Percentiles rank a stretch among this genome's conserved stretches.
These are phyloP conservation scores for Starmera caribaea DNA, from an alignment of 805 yeast species.

Conservation along the genomic window DNA sequence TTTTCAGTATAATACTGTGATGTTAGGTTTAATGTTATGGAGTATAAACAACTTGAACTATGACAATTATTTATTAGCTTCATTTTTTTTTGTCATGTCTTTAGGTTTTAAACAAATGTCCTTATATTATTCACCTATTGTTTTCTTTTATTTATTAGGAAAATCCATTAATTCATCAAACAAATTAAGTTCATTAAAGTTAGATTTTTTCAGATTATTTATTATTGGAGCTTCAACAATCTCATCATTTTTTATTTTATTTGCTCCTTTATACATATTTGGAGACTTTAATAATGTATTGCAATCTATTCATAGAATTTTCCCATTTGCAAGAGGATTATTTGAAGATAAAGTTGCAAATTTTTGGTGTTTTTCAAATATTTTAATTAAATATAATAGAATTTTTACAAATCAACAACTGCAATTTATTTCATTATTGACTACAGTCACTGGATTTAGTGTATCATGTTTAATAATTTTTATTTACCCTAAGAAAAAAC, in stretches of 20 bases:
- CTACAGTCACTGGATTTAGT: conserved; percentile 42
- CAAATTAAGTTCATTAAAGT: conserved; percentile 21
- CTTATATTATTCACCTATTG: conserved; percentile 81
- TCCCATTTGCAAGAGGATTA: conserved; percentile 88
- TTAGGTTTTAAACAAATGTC: conserved; percentile 93
- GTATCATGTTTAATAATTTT: conserved; percentile 49
- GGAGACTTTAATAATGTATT: conserved; percentile 29
- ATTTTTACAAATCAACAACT: conserved; percentile 47
- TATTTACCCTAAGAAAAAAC: conserved; percentile 38
- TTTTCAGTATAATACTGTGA: conserved; percentile 89
- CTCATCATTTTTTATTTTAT: conserved; percentile 36
- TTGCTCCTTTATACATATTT: conserved; percentile 50
- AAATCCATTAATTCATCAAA: conserved; percentile 20
- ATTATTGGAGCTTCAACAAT: conserved; percentile 58
- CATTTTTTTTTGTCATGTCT: conserved; percentile 69
- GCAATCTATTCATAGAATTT: conserved; percentile 63
- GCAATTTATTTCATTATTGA: conserved; percentile 43
- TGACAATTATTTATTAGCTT: conserved; percentile 56
- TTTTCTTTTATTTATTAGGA: conserved; percentile 73
- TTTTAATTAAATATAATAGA: conserved; percentile 58
- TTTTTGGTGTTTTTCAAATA: conserved; percentile 93
- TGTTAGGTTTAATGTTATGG: conserved; percentile 77
- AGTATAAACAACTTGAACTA: conserved; percentile 58
- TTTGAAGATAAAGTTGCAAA: conserved; percentile 98
- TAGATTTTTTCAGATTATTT: conserved; percentile 49